Conservation (phyloP, 441 rosid genomes). For the Euphorbia celastroides region DNA sequence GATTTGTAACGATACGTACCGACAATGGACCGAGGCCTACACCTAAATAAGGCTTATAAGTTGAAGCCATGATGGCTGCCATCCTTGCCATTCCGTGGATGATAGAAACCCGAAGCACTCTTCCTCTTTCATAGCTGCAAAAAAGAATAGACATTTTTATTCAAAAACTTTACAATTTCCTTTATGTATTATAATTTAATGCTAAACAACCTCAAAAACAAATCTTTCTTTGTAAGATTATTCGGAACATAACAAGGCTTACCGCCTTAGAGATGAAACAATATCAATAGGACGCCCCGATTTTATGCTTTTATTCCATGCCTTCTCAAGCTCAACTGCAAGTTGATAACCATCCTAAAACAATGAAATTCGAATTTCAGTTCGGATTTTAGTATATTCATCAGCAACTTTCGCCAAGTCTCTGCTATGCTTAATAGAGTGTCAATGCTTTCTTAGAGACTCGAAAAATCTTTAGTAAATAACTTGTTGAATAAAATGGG, state of each 20-base stretch:
- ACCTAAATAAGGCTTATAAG: conserved; percentile 87
- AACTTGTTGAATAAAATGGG: neutral
- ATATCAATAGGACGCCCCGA: conserved; percentile 50
- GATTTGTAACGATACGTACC: conserved; percentile 35
- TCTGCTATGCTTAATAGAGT: neutral
- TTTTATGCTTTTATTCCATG: conserved; percentile 54
- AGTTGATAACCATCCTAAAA: conserved; percentile 83
- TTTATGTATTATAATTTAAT: too few species aligned
- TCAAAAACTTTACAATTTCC: neutral
- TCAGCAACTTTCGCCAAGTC: neutral
- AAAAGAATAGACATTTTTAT: conserved; percentile 7
- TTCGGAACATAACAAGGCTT: conserved; percentile 7
- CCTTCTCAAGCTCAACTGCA: conserved; percentile 75
- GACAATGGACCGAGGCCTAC: conserved; percentile 93
- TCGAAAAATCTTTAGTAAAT: neutral
- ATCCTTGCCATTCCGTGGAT: conserved; percentile 91
- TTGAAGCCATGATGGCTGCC: conserved; percentile 96
- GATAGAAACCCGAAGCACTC: conserved; percentile 73
- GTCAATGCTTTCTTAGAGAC: neutral
- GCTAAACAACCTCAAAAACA: neutral
- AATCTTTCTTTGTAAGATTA: conserved; percentile 2
- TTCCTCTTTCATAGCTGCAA: conserved; percentile 66
- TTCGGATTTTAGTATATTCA: neutral
- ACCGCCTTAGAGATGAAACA: conserved; percentile 73
- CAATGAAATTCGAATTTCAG: neutral